phyloP scores from a whole-genome alignment of 2,329 filamentous ascomycete species.

The Nothophaeocryptopus gaeumannii region DNA sequence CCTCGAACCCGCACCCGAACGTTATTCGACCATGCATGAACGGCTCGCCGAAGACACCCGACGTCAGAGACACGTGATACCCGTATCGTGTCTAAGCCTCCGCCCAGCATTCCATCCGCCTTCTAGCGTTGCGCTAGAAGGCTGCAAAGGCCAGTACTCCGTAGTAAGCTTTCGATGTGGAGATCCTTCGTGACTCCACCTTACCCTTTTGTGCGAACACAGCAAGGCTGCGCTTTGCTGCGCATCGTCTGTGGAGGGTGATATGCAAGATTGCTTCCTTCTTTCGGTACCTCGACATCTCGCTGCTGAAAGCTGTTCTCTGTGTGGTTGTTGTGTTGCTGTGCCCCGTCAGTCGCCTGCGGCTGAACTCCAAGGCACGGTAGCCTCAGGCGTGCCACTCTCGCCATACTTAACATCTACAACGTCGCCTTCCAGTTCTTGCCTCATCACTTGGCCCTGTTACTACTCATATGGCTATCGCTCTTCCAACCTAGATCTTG shows the following conservation, averaged over 20 bases:
- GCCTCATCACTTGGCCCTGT: neutral
- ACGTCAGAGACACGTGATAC: slow-evolving; percentile 8
- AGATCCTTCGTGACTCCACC: neutral
- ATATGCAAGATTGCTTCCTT: too few species aligned
- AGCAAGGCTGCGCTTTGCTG: neutral
- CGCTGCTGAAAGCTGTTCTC: too few species aligned
- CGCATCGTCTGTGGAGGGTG: neutral
- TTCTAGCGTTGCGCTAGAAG: too few species aligned
- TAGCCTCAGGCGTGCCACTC: neutral
- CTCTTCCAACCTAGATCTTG: neutral
- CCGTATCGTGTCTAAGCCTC: slow-evolving; percentile 15
- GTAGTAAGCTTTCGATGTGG: too few species aligned
- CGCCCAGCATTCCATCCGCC: slow-evolving; percentile 2
- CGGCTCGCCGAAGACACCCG: too few species aligned
- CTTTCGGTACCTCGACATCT: too few species aligned
- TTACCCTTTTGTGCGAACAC: neutral
- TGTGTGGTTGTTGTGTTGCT: neutral
- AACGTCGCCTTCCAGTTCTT: neutral
- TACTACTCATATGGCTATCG: neutral
- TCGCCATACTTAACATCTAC: slow-evolving; percentile 2
- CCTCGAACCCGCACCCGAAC: too few species aligned
- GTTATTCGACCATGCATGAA: too few species aligned
- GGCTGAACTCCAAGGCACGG: neutral
- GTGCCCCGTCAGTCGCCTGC: slow-evolving; percentile 4
- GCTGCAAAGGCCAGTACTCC: too few species aligned